Evolutionary conservation across 768 basidiomycete genomes (phyloP).

Genomic region (Trametes gibbosa): DNA sequence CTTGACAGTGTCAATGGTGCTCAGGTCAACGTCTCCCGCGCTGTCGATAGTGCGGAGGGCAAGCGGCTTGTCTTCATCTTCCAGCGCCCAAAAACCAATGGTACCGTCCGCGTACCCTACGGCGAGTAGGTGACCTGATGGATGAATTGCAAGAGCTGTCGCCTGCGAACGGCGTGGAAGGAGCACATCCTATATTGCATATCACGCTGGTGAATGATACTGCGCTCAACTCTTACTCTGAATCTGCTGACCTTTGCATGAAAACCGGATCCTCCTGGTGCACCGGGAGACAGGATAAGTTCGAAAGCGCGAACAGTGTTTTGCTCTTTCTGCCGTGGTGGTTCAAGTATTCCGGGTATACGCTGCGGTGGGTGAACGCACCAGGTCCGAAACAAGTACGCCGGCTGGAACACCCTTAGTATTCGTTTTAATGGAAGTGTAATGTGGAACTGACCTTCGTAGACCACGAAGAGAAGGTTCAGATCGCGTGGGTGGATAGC

Average conservation of each 20-base stretch:
- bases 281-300: conserved; percentile 70
- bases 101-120: conserved; percentile 82
- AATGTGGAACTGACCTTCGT: conserved; percentile 50
- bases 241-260: conserved; percentile 43
- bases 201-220: not conserved
- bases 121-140: conserved; percentile 72
- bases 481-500: conserved; percentile 71
- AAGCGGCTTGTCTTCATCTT: conserved; percentile 74
- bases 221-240: not conserved
- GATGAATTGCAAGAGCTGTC: conserved; percentile 70
- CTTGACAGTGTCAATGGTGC: conserved; percentile 47
- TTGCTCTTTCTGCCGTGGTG: conserved; percentile 44
- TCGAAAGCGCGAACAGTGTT: conserved; percentile 63
- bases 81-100: conserved; percentile 78
- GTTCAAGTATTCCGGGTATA: not conserved
- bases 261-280: conserved; percentile 75
- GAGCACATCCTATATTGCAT: conserved; percentile 53
- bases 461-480: conserved; percentile 71
- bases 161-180: conserved; percentile 67
- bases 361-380: conserved; percentile 26
- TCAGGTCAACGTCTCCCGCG: conserved; percentile 47
- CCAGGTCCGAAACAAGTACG: conserved; percentile 57
- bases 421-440: not conserved
- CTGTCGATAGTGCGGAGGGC: conserved; percentile 67
- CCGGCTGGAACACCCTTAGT: conserved; percentile 43